Evolutionary conservation across 2,329 filamentous ascomycete species (phyloP), one percentile per base, ranked within the genome.

Genomic region (Fusarium annulatum): DNA sequence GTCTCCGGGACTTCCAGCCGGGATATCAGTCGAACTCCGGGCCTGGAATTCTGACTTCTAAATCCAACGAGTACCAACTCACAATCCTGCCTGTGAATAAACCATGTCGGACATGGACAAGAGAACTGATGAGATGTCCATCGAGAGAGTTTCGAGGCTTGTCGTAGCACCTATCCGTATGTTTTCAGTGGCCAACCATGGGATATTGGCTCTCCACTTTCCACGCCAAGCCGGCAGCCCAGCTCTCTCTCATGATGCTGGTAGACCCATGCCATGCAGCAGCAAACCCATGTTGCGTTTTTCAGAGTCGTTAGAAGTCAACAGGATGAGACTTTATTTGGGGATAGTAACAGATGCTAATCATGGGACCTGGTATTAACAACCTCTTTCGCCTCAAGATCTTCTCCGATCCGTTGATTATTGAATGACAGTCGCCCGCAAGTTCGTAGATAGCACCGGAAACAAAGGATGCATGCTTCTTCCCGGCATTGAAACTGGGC

Each of bases 401-500:
- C 30, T 64, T 64, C 9, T 39, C 42, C 28, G 33, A 38, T 23
- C 46, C 15, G 14, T 26, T 58, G 16, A 11, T 30, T 30, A 23
- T 51, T 38, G 33, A 19, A 26, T 46, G 15, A 38, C n/a, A 28
- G 11, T 38, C 30, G 45, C 34, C 59, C 34, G 14, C 39, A 38
- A 59, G 46, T 39, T 43, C 23, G 28, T 55, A 30, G 26, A 57
- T 52, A n/a, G 55, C 56, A 58, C 67, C 69, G 72, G 76, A 67
- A 77, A 77, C 67, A 78, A 71, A 66, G 57, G 65, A 69, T 57
- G 65, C 57, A 69, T 61, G 74, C 68, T 77, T 78, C 69, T 70
- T 71, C 71, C 74, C 71, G 74, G 71, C 69, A 78, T 69, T 60
- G 46, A 60, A 52, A 52, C 41, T 76, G 71, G 67, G 71, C 75